Evolutionary conservation across 2,329 filamentous ascomycete species (phyloP).

Genomic region (Achaetomium macrosporum): DNA sequence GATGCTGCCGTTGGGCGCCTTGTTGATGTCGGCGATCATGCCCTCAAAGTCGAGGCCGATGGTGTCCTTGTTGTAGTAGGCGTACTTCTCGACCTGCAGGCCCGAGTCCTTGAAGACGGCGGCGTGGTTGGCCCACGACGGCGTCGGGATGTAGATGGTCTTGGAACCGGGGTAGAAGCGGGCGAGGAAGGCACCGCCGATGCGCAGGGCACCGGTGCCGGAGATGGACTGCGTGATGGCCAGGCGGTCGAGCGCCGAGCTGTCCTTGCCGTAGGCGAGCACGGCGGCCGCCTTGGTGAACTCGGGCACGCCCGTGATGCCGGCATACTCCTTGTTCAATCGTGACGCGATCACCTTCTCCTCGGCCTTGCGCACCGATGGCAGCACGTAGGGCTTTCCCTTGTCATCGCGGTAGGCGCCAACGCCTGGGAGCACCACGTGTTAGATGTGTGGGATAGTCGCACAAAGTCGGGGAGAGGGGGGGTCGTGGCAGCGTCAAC

Average conservation of each 20-base stretch:
- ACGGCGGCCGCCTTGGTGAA: constrained; percentile 90
- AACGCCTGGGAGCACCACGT: constrained; percentile 54
- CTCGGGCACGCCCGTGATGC: constrained; percentile 90
- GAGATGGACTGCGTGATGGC: constrained; percentile 98
- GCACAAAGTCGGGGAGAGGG: neutral
- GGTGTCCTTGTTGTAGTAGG: constrained; percentile 98
- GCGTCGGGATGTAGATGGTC: constrained; percentile 93
- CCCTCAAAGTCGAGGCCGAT: constrained; percentile 97
- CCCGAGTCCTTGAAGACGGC: constrained; percentile 93
- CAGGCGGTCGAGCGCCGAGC: constrained; percentile 68
- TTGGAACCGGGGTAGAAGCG: constrained; percentile 88
- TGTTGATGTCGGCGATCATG: constrained; percentile 84
- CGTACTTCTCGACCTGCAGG: constrained; percentile 87
- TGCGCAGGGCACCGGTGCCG: constrained; percentile 89
- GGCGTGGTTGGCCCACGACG: constrained; percentile 97
- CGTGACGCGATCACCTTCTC: constrained; percentile 71
- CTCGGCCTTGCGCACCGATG: constrained; percentile 86
- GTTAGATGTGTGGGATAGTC: constrained; percentile 7
- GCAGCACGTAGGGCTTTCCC: constrained; percentile 96
- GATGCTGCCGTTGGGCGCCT: constrained; percentile 77
- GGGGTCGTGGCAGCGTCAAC: constrained; percentile 23
- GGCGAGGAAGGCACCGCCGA: constrained; percentile 87
- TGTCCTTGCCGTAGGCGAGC: constrained; percentile 83
- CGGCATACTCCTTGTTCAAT: constrained; percentile 95
- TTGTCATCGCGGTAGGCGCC: constrained; percentile 97